A percentile compares a stretch with the other conserved stretches of the same genome.
These are phyloP conservation scores for Dentipellis sp. DNA, from an alignment of 768 basidiomycete genomes.

Conservation along the genomic window DNA sequence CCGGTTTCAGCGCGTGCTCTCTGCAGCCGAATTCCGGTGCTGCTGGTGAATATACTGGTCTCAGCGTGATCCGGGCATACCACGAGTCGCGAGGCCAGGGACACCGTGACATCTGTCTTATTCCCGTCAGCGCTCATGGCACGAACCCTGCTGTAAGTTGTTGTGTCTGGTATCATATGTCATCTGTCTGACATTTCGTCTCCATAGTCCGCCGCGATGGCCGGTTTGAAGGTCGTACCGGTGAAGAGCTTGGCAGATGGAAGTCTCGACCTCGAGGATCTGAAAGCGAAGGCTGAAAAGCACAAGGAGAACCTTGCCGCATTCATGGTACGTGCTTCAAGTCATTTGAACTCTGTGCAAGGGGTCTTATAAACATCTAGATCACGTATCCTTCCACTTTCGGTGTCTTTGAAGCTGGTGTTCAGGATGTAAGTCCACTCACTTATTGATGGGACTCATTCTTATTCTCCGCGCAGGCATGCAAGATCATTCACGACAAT, in stretches of 20 bases:
- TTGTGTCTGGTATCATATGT: neutral
- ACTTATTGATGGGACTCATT: neutral
- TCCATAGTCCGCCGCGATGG: slow-evolving; percentile 86
- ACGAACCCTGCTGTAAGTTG: slow-evolving; percentile 89
- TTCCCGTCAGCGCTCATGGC: slow-evolving; percentile 94
- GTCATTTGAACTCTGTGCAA: slow-evolving; percentile 4
- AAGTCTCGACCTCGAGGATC: slow-evolving; percentile 81
- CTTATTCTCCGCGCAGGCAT: slow-evolving; percentile 44
- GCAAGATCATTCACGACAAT: slow-evolving; percentile 86
- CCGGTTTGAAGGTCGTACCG: slow-evolving; percentile 93
- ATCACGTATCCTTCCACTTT: slow-evolving; percentile 98
- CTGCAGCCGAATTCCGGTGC: slow-evolving; percentile 99
- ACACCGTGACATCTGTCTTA: slow-evolving; percentile 85
- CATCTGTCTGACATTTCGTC: slow-evolving; percentile 9
- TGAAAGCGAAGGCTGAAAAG: slow-evolving; percentile 79
- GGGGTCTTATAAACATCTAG: slow-evolving; percentile 27
- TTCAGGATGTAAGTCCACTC: slow-evolving; percentile 46
- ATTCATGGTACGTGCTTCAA: slow-evolving; percentile 64
- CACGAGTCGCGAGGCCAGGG: slow-evolving; percentile 82
- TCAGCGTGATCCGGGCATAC: slow-evolving; percentile 89
- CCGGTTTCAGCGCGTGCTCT: slow-evolving; percentile 92
- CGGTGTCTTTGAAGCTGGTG: slow-evolving; percentile 93
- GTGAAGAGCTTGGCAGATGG: slow-evolving; percentile 86
- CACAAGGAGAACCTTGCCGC: slow-evolving; percentile 90
- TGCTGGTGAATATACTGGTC: slow-evolving; percentile 95